Percentiles rank a stretch among this genome's conserved stretches.
These are phyloP conservation scores for Madurella mycetomatis DNA, from an alignment of 2,329 filamentous ascomycete genomes.

Conservation along the genomic window DNA sequence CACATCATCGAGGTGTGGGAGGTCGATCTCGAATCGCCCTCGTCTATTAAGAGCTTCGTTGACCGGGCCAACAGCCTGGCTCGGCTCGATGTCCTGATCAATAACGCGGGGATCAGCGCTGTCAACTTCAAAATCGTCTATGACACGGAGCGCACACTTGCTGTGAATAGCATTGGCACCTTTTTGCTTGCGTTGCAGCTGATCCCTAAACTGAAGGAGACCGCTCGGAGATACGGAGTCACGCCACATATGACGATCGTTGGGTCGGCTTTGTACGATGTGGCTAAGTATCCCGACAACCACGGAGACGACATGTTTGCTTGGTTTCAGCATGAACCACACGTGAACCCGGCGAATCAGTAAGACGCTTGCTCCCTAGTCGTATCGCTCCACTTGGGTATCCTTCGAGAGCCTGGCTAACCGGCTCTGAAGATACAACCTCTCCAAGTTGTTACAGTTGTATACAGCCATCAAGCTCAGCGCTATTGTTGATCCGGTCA, in stretches of 20 bases:
- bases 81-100: constrained; percentile 34
- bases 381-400: not conserved
- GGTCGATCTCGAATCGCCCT: constrained; percentile 41
- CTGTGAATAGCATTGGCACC: constrained; percentile 50
- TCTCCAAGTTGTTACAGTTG: constrained; percentile 22
- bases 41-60: constrained; percentile 40
- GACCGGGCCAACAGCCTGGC: constrained; percentile 23
- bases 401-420: no score
- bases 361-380: no score
- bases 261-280: constrained; percentile 23
- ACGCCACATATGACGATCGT: constrained; percentile 30
- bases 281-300: constrained; percentile 22
- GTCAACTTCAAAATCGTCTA: constrained; percentile 30
- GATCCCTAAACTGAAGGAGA: constrained; percentile 46
- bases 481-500: not conserved
- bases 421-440: constrained; percentile 15
- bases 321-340: constrained; percentile 17
- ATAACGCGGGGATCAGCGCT: constrained; percentile 33
- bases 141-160: constrained; percentile 44
- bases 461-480: constrained; percentile 14
- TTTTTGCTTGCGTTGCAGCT: constrained; percentile 47
- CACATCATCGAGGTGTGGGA: constrained; percentile 41
- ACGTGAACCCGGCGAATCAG: not conserved
- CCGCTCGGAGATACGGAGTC: constrained; percentile 22
- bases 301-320: constrained; percentile 22